Base-by-base conservation (phyloP, 1,139 yeast genomes). In the Pichia sp. region DNA sequence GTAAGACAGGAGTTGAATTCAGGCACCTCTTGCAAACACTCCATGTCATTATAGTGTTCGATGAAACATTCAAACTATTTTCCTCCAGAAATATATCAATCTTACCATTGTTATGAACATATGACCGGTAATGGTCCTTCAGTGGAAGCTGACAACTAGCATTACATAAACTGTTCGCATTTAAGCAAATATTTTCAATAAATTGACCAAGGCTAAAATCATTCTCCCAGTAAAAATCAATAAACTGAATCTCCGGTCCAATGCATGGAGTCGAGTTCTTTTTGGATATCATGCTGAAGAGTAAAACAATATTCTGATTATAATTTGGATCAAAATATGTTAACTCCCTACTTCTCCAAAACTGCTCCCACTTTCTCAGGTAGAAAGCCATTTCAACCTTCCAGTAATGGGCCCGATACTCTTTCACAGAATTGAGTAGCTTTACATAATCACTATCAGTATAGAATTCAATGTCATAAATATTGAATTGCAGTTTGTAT, bases 181-280 rank as follows among this genome's bases (percentile, higher is more conserved):
- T 83, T n/a, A 76, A 69, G 49, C 87, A 83, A 39, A 83, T 71
- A 49, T 83, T 85, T 57, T 92, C 97, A 42, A 94, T 77, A 57
- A 83, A 88, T 52, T 85, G 85, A 0, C 98, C 98, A 40, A 94
- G 65, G 16, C 96, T 83, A 59, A 84, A 83, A 59, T 94, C 98
- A 50, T 82, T 85, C 42, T 88, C 96, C 66, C 95, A 81, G 60
- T 92, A 94, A 59, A 75, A 94, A 53, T 90, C 96, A 45, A 90
- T 81, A 2, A 81, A 79, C 31, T 86, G 78, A 33, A 81, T 71
- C 45, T 79, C 87, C 0, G 99, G 98, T 0, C 97, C 97, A 42
- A 81, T 71, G 58, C 98, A 94, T 0, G 97, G 97, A 0, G 95
- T 87, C 0, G 95, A 85, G 40, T 87, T 85, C 52, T 81, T 85